Evolutionary conservation across 1,284 basidiomycete genomes (phyloP).

Genomic region (Moniliella sp.): DNA sequence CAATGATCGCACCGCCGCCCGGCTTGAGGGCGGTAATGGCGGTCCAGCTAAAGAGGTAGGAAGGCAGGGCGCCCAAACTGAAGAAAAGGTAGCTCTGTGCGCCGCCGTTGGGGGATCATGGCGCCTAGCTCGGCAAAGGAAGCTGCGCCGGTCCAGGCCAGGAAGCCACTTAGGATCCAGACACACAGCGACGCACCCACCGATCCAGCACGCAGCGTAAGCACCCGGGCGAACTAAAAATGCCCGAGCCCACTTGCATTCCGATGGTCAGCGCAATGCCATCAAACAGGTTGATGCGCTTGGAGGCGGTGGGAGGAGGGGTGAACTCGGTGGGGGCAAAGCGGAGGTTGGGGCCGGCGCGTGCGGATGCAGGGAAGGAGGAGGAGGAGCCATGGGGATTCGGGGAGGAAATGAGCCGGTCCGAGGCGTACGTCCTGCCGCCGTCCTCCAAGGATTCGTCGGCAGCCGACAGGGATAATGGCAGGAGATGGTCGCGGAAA

Average conservation of each 20-base stretch:
- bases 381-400: not conserved
- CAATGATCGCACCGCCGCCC: constrained; percentile 42
- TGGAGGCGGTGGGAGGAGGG: constrained; percentile 1
- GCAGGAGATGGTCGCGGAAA: not conserved
- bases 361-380: not conserved
- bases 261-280: constrained; percentile 22
- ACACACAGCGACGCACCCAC: constrained; percentile 23
- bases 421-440: not conserved
- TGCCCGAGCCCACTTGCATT: constrained; percentile 28
- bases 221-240: constrained; percentile 29
- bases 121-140: constrained; percentile 46
- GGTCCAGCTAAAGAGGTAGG: constrained; percentile 40
- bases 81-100: constrained; percentile 47
- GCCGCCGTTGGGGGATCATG: constrained; percentile 40
- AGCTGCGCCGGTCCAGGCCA: constrained; percentile 29
- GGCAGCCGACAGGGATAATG: not conserved
- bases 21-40: constrained; percentile 37
- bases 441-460: not conserved
- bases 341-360: not conserved
- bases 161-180: constrained; percentile 19
- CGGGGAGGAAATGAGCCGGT: not conserved
- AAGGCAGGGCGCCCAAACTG: constrained; percentile 49
- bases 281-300: constrained; percentile 3
- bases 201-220: constrained; percentile 24
- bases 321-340: not conserved